Evolutionary conservation across 306 rosid genomes (phyloP).

Genomic region (Acacia acuminata): DNA sequence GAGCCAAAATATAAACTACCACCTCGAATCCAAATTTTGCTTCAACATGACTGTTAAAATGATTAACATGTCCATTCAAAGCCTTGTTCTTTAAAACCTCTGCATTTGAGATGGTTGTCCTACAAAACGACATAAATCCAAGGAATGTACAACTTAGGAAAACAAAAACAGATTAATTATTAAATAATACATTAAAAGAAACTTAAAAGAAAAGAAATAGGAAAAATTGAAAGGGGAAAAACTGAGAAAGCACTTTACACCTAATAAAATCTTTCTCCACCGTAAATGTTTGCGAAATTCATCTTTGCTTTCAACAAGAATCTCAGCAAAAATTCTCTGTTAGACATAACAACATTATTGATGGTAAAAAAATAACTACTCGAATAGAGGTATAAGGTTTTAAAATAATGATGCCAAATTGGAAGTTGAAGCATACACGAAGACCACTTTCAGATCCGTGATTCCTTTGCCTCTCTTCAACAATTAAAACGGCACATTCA

Average conservation of each 20-base stretch:
- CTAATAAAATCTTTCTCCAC: too few relatives aligned
- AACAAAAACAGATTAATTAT: constrained; percentile 10
- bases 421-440: too few relatives aligned
- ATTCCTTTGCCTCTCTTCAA: too few relatives aligned
- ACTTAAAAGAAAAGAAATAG: too few relatives aligned
- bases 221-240: too few relatives aligned
- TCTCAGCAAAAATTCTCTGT: constrained; percentile 86
- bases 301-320: constrained; percentile 77
- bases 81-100: constrained; percentile 56
- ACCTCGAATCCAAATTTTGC: constrained; percentile 70
- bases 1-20: constrained; percentile 14
- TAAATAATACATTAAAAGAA: constrained; percentile 15
- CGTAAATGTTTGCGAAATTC: too few relatives aligned
- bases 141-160: background rate
- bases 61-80: constrained; percentile 37
- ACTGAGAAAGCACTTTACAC: too few relatives aligned
- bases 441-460: too few relatives aligned
- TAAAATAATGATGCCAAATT: too few relatives aligned
- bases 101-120: constrained; percentile 57
- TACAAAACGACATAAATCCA: constrained; percentile 44
- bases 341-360: constrained; percentile 34
- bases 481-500: too few relatives aligned
- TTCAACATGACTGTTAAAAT: constrained; percentile 37
- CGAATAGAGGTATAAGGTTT: too few relatives aligned
- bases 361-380: too few relatives aligned